These are phyloP conservation scores for Odontarrhena argentea DNA, from an alignment of 345 rosid genomes.

Conservation along the genomic window DNA sequence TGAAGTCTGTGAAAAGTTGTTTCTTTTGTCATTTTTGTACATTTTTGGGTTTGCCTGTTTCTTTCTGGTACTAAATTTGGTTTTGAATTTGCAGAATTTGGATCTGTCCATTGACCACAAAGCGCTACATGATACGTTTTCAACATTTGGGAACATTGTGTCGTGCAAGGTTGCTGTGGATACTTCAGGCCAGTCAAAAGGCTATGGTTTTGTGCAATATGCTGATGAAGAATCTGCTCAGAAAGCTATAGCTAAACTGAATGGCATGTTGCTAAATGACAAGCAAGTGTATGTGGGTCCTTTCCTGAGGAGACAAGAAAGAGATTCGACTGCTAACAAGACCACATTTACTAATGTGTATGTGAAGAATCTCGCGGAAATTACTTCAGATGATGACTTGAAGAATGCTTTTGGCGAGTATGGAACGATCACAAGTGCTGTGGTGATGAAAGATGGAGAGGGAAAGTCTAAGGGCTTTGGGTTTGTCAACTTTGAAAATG, in stretches of 20 bases:
- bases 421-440: slow-evolving; percentile 89
- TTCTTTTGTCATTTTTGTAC: background rate
- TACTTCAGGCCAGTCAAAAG: slow-evolving; percentile 79
- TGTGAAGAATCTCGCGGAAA: slow-evolving; percentile 78
- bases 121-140: slow-evolving; percentile 84
- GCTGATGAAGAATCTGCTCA: slow-evolving; percentile 80
- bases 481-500: slow-evolving; percentile 84
- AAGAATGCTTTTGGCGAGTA: slow-evolving; percentile 67
- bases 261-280: slow-evolving; percentile 92
- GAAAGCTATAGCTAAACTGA: slow-evolving; percentile 78
- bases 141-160: slow-evolving; percentile 78
- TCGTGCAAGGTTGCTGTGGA: slow-evolving; percentile 98
- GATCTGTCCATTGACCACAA: slow-evolving; percentile 90
- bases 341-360: slow-evolving; percentile 81
- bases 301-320: slow-evolving; percentile 86
- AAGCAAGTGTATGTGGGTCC: slow-evolving; percentile 98
- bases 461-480: slow-evolving; percentile 92
- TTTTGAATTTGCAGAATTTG: slow-evolving; percentile 59
- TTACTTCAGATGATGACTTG: slow-evolving; percentile 75
- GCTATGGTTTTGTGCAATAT: slow-evolving; percentile 93
- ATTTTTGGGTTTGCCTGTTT: background rate
- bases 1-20: background rate
- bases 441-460: slow-evolving; percentile 80
- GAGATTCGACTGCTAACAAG: slow-evolving; percentile 54
- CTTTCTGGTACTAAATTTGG: slow-evolving; percentile 12